Evolutionary conservation across 1,284 basidiomycete genomes (phyloP), one percentile per base, ranked within the genome.

Genomic region (Trametes polyzona): DNA sequence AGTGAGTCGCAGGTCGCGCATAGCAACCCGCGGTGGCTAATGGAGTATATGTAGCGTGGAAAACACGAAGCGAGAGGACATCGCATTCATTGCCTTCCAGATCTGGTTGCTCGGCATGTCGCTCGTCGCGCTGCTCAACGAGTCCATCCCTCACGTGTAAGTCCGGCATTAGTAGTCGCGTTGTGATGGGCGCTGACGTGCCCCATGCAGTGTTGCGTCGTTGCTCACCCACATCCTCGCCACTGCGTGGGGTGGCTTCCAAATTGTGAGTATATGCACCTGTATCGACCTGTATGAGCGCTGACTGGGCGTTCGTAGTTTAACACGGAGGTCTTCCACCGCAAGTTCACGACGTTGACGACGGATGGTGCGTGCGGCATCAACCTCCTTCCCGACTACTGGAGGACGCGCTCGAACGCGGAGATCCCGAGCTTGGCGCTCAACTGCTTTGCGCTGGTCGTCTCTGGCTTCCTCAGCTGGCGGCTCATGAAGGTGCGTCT

Each of bases 31-130:
- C n/a, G n/a, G n/a, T n/a, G n/a, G n/a, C n/a, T n/a, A n/a, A n/a
- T n/a, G n/a, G n/a, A 30, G 42, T 40, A 8, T 9, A 24, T 59
- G 19, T 59, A 91, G 89, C 29, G 77, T 92, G 49, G 75, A 76
- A 52, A 82, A 90, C 67, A 90, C 88, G 19, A 83, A 89, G 67
- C 85, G 90, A 23, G 89, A 92, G 67, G 90, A 92, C 65, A 73
- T 90, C 57, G 80, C 86, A 14, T 91, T 92, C 69, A 85, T 92
- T 47, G 78, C 79, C 10, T 93, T 92, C 75, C 88, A 92, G 63
- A 74, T 90, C 55, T 92, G 90, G 90, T 83, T 91, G 1, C 74
- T 92, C 21, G 88, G 87, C 33, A 88, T 92, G 85, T 91, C 89
- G 4, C 63, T 88, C 36, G 86, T 90, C 42, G 90, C 90, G 4